Percentiles rank a stretch among this genome's conserved stretches.
phyloP scores from a whole-genome alignment of 306 rosid species.

The Quercus engelmannii region DNA sequence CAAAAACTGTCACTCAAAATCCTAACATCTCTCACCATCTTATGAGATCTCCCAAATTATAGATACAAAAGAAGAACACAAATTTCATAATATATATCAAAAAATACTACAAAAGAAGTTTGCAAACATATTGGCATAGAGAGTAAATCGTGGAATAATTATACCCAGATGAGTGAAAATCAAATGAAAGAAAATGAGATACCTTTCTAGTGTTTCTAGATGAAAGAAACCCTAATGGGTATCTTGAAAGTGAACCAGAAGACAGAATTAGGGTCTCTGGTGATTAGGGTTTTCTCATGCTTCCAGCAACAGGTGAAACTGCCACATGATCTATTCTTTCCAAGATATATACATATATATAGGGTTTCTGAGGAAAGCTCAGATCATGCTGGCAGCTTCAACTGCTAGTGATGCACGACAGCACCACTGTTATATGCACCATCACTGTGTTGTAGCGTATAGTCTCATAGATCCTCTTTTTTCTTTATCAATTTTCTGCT shows the following conservation, averaged over 20 bases:
- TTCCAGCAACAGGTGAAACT: slow-evolving; percentile 69
- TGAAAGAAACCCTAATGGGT: slow-evolving; percentile 13
- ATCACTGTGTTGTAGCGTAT: not conserved
- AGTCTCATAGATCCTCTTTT: not conserved
- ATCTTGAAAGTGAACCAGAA: not conserved
- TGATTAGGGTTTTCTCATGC: slow-evolving; percentile 33
- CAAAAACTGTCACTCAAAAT: not conserved
- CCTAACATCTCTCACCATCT: not conserved
- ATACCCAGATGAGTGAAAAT: not conserved
- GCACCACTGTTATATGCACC: not conserved
- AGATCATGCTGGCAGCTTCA: slow-evolving; percentile 99
- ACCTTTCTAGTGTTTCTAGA: not conserved
- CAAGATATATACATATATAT: not conserved
- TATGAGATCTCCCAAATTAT: too few relatives aligned
- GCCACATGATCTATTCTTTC: slow-evolving; percentile 68
- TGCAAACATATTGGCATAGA: not conserved
- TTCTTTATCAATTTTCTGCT: not conserved
- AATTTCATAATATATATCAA: not conserved
- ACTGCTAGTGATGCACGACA: slow-evolving; percentile 51
- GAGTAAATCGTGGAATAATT: not conserved
- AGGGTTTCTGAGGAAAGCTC: slow-evolving; percentile 24
- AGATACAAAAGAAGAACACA: not conserved
- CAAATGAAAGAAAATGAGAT: not conserved
- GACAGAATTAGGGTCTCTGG: slow-evolving; percentile 12
- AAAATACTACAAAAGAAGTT: not conserved